A percentile compares a stretch with the other conserved stretches of the same genome.
phyloP scores from a whole-genome alignment of 139 green algal species.

The Raphidocelis subcapitata region DNA sequence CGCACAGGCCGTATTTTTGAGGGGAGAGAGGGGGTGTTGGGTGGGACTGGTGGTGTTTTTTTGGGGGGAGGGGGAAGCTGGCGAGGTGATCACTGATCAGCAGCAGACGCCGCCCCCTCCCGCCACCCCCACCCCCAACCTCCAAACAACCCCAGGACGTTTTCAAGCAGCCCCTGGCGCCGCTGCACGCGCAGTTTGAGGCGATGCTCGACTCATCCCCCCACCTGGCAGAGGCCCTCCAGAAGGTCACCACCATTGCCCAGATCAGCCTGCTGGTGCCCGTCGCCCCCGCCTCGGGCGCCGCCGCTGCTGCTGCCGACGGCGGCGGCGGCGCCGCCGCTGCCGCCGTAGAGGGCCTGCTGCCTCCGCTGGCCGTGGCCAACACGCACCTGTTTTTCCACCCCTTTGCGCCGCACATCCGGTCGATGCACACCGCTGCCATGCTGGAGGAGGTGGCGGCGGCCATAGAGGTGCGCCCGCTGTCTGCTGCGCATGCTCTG shows the following conservation, averaged over 20 bases:
- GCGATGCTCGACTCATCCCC: conserved; percentile 66
- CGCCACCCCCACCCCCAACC: neutral
- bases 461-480: conserved; percentile 24
- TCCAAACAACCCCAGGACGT: neutral
- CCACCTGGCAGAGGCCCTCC: conserved; percentile 61
- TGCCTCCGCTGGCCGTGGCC: conserved; percentile 42
- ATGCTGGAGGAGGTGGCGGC: conserved; percentile 62
- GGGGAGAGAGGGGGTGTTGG: too few relatives aligned
- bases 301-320: neutral
- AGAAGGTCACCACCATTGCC: conserved; percentile 78
- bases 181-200: conserved; percentile 52
- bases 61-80: too few relatives aligned
- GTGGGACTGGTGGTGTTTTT: too few relatives aligned
- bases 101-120: neutral
- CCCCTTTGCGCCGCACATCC: conserved; percentile 81
- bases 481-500: too few relatives aligned
- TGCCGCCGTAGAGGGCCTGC: neutral
- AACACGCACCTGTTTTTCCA: conserved; percentile 97
- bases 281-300: neutral
- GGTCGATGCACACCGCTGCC: conserved; percentile 79
- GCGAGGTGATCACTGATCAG: neutral
- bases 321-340: conserved; percentile 2
- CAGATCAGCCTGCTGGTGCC: conserved; percentile 66
- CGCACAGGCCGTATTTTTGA: too few relatives aligned
- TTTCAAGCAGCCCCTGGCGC: conserved; percentile 30